Conservation (phyloP, 2,329 filamentous ascomycete species). For the Fusarium temperatum region DNA sequence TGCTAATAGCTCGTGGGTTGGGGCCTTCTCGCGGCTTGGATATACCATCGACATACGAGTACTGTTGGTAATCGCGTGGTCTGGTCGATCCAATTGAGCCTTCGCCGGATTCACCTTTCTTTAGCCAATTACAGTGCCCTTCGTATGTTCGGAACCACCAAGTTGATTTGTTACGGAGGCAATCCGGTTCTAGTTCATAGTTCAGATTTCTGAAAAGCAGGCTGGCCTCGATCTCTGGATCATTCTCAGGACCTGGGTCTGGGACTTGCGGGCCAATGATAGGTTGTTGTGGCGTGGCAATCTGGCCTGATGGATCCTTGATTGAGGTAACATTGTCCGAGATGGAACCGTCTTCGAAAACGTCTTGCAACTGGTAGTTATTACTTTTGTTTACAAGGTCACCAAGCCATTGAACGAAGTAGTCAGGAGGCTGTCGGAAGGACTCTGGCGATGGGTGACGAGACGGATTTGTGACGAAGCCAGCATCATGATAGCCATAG, state of each 20-base stretch:
- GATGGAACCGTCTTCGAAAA: rapidly evolving
- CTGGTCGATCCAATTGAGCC: not conserved
- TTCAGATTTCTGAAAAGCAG: not conserved
- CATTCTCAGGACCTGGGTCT: rapidly evolving
- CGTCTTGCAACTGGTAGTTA: rapidly evolving
- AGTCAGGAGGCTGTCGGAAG: rapidly evolving
- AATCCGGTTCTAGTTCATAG: not conserved
- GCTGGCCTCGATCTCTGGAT: not conserved
- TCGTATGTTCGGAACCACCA: not conserved
- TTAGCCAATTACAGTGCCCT: not conserved
- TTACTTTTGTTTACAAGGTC: rapidly evolving
- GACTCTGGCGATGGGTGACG: too few species aligned
- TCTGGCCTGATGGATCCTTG: rapidly evolving
- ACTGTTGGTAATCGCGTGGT: not conserved
- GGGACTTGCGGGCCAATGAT: not conserved
- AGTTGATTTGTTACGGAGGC: rapidly evolving
- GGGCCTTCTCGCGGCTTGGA: rapidly evolving
- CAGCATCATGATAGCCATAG: not conserved
- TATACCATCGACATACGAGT: not conserved
- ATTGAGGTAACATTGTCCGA: rapidly evolving
- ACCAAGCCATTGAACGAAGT: not conserved
- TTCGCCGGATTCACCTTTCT: not conserved
- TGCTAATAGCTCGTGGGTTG: not conserved
- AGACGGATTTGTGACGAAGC: not conserved
- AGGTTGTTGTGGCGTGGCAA: not conserved